phyloP scores from a whole-genome alignment of 2,329 filamentous ascomycete species.

The Ascochyta lentis region DNA sequence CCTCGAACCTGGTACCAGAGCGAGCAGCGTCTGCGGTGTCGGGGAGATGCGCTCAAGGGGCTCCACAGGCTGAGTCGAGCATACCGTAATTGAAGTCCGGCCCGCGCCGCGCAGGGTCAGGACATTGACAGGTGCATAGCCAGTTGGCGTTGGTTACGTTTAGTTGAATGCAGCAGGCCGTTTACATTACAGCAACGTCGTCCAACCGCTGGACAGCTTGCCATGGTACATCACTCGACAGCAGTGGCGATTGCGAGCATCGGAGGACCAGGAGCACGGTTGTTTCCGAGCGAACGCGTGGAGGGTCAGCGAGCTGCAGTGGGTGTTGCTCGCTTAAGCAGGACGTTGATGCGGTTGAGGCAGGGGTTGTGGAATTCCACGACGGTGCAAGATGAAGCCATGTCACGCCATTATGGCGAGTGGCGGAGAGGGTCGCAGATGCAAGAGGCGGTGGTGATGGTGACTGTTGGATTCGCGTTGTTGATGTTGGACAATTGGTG shows the following conservation, averaged over 20 bases:
- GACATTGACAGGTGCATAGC: background rate
- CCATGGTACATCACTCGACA: background rate
- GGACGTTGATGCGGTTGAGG: constrained; percentile 2
- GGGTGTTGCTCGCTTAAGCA: constrained; percentile 6
- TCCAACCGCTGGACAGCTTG: background rate
- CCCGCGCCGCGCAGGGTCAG: constrained; percentile 2
- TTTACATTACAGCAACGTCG: background rate
- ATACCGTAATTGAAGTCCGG: background rate
- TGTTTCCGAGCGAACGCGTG: constrained; percentile 10
- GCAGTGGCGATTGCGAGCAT: background rate
- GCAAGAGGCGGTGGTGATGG: no score
- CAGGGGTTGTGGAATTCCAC: background rate
- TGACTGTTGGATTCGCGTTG: background rate
- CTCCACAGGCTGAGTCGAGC: constrained; percentile 1
- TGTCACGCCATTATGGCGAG: constrained; percentile 7
- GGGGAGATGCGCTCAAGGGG: background rate
- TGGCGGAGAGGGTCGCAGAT: no score
- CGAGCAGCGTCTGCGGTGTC: constrained; percentile 3
- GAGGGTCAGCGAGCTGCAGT: constrained; percentile 7
- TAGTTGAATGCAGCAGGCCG: background rate
- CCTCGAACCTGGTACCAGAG: background rate
- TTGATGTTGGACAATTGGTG: background rate
- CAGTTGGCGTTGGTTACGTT: background rate
- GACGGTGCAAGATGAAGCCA: constrained; percentile 5
- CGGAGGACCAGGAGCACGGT: background rate